These are phyloP conservation scores for Purshia tridentata DNA, from an alignment of 306 rosid species.

Conservation along the genomic window DNA sequence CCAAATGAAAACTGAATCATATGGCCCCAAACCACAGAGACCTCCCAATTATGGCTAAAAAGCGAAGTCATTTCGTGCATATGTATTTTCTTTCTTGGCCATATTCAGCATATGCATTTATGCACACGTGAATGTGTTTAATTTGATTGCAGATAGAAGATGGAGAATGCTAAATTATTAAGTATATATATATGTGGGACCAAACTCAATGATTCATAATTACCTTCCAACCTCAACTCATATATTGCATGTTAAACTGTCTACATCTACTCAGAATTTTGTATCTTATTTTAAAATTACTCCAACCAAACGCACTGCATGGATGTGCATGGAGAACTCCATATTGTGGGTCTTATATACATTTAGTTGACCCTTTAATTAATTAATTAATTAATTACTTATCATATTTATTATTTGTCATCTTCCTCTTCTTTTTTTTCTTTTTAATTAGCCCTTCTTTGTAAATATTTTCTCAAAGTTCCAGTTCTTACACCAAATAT, in stretches of 20 bases:
- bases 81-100: not conserved
- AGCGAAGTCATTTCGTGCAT: not conserved
- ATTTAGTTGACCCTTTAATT: not conserved
- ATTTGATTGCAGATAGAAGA: not conserved
- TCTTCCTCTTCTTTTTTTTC: too few species aligned
- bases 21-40: slow-evolving; percentile 1
- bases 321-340: not conserved
- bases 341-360: not conserved
- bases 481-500: too few species aligned
- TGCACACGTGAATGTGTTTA: slow-evolving; percentile 7
- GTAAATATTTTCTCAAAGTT: too few species aligned
- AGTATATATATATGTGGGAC: slow-evolving; percentile 5
- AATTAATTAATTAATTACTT: too few species aligned
- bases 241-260: slow-evolving; percentile 8
- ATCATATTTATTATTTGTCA: too few species aligned
- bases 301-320: not conserved
- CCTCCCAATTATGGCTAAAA: not conserved
- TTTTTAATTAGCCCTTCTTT: too few species aligned
- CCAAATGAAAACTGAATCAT: not conserved
- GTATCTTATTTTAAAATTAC: not conserved
- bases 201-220: not conserved
- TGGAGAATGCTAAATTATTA: not conserved
- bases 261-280: slow-evolving; percentile 11
- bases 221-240: slow-evolving; percentile 14
- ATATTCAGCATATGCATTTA: not conserved